Base-by-base conservation (phyloP, 768 basidiomycete genomes). In the Leccinum longicurvipes region DNA sequence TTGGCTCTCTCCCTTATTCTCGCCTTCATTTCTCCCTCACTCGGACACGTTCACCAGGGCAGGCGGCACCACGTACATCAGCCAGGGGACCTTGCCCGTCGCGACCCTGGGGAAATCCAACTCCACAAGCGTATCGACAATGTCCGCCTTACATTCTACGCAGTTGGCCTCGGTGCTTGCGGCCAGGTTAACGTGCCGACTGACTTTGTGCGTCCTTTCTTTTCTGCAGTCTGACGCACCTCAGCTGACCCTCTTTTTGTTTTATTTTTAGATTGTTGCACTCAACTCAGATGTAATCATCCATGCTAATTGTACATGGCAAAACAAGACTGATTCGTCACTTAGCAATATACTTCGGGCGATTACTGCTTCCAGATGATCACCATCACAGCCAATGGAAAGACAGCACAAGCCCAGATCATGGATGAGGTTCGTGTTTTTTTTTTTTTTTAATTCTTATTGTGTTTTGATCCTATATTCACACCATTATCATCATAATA, bases 291-390 rank as follows among this genome's bases (percentile, higher is more conserved):
- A 46, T 29, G 71, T 72, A 60, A 60, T 57, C n/a, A 24, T 39
- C 12, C 21, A 7, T 27, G 12, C 3, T 23, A 23, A 8, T 4
- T 44, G 10, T 25, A 39, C 42, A 32, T 42, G 41, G 19, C 15
- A 32, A 6, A 9, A 41, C 29, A 17, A 6, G 5, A 24, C 48
- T 63, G n/a, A 69, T 42, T 19, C 27, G 10, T 21, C 12, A 41
- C 36, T 47, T 64, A 86, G 83, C 82, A 87, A 80, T 89, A 71
- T 71, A 76, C 72, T 29, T 61, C 68, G 36, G 77, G 77, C n/a
- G 63, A 73, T 50, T 72, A 81, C 60, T 92, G 90, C 64, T 81
- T 73, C 68, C 73, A 85, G 72, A 70, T 55, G 53, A 85, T 93
- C 62, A 82, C 79, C 23, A 85, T 93, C 62, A 73, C 74, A 3